These are phyloP conservation scores for Wickerhamiella brachini DNA, from an alignment of 805 yeast species.

Conservation along the genomic window DNA sequence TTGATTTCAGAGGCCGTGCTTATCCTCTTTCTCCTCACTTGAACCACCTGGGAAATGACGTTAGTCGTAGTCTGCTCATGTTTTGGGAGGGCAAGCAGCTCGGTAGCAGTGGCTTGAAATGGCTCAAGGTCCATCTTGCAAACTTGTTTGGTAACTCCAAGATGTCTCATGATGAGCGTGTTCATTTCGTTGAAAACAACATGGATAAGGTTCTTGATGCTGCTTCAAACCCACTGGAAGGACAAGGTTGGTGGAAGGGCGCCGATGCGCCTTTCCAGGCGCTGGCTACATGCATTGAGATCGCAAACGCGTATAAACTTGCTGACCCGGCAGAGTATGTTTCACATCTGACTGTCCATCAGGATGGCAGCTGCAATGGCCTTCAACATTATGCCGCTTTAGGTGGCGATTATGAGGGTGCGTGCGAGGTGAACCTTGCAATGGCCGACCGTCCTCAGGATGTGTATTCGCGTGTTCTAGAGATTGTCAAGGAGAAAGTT, in stretches of 20 bases:
- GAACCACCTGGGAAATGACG: slow-evolving; percentile 48
- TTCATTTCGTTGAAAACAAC: slow-evolving; percentile 34
- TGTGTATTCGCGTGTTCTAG: slow-evolving; percentile 43
- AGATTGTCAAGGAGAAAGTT: slow-evolving; percentile 33
- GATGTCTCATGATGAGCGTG: slow-evolving; percentile 38
- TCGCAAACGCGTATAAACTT: slow-evolving; percentile 34
- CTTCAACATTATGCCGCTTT: slow-evolving; percentile 57
- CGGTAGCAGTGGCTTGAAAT: slow-evolving; percentile 38
- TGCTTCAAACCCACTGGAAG: slow-evolving; percentile 35
- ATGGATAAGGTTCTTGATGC: slow-evolving; percentile 31
- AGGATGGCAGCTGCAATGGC: slow-evolving; percentile 58
- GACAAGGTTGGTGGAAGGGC: slow-evolving; percentile 39
- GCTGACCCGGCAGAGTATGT: slow-evolving; percentile 36
- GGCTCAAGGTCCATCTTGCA: slow-evolving; percentile 53
- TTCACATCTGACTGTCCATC: slow-evolving; percentile 46
- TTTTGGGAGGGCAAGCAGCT: slow-evolving; percentile 47
- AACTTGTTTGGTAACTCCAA: slow-evolving; percentile 47
- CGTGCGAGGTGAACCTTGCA: slow-evolving; percentile 43
- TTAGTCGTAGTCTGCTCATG: slow-evolving; percentile 41
- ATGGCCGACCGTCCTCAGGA: slow-evolving; percentile 48
- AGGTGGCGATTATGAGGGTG: slow-evolving; percentile 58
- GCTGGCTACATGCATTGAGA: slow-evolving; percentile 41
- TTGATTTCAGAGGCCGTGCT: slow-evolving; percentile 53
- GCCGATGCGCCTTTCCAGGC: slow-evolving; percentile 56
- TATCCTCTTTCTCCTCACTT: slow-evolving; percentile 51